Conservation (phyloP, 1,139 yeast species). For the Sugiyamaella neomexicana region DNA sequence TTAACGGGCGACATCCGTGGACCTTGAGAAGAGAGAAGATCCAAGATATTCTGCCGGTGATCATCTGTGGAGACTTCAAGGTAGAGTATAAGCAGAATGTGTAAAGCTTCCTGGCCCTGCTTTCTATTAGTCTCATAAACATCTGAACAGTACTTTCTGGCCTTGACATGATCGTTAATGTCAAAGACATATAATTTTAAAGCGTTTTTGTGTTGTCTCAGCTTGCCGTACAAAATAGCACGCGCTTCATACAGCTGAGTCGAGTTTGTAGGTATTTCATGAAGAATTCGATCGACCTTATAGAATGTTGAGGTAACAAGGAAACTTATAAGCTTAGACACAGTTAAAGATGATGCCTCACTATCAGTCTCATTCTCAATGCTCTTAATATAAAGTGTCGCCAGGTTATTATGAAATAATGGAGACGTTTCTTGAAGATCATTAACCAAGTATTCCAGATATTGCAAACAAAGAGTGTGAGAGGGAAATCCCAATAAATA, state of each 20-base stretch:
- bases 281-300: slow-evolving; percentile 40
- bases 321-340: slow-evolving; percentile 34
- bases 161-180: slow-evolving; percentile 56
- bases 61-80: slow-evolving; percentile 38
- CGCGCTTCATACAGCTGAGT: slow-evolving; percentile 45
- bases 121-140: slow-evolving; percentile 47
- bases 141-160: slow-evolving; percentile 58
- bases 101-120: slow-evolving; percentile 44
- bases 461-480: slow-evolving; percentile 48
- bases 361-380: slow-evolving; percentile 27
- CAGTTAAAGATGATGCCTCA: slow-evolving; percentile 20
- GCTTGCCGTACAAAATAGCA: slow-evolving; percentile 57
- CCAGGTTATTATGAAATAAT: slow-evolving; percentile 53
- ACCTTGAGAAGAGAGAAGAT: slow-evolving; percentile 51
- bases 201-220: slow-evolving; percentile 65
- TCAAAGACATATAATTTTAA: slow-evolving; percentile 62
- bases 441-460: slow-evolving; percentile 61
- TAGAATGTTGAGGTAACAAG: slow-evolving; percentile 37
- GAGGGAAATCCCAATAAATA: slow-evolving; percentile 39
- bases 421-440: slow-evolving; percentile 48
- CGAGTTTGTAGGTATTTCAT: slow-evolving; percentile 34
- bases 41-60: slow-evolving; percentile 46
- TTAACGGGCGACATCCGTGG: slow-evolving; percentile 53
- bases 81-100: slow-evolving; percentile 41
- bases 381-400: slow-evolving; percentile 54